Evolutionary conservation across 108 stramenopile species (phyloP), one percentile per base, ranked within the genome.

Genomic region (Thalassiosira profunda): DNA sequence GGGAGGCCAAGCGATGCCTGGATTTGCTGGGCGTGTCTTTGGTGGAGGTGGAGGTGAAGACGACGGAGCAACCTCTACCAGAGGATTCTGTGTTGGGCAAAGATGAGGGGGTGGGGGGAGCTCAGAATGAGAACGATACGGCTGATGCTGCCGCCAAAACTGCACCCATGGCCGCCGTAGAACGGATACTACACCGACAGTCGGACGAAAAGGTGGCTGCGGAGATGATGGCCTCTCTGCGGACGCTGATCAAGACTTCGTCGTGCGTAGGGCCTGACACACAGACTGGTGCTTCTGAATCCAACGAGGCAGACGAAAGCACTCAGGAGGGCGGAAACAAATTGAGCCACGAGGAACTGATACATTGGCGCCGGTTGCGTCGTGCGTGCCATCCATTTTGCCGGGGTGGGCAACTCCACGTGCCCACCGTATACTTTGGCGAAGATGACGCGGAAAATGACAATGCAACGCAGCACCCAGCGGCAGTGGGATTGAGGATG

Each of bases 21-120:
- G 70, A 86, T 24, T 18, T 38, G 15, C 34, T 86, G 12, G 88
- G 83, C 0, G 74, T 86, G 17, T 68, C 72, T 17, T 52, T 89
- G 12, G 83, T 84, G 12, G 79, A 76, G 25, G 62, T 72, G 0
- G 74, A 84, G 46, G 56, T 67, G 24, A 55, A 26, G 44, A 49
- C 59, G 11, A 29, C 56, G 18, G 25, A 26, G 18, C 30, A 53
- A 4, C 15, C 62, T 10, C 4, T 15, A 5, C 46, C 47, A 3
- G 41, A 29, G n/a, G 8, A 4, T 7, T 3, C 7, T 1, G 41
- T 21, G 46, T 44, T 65, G 24, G 44, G n/a, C 0, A 45, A 71
- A 11, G 57, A 40, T 1, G 38, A 44, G 24, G 30, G 4, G 12
- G 1, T 35, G 12, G 31, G 20, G 6, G 48, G 14, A 3, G 37